phyloP scores from a whole-genome alignment of 2,329 filamentous ascomycete species.

The Escovopsis sp. region DNA sequence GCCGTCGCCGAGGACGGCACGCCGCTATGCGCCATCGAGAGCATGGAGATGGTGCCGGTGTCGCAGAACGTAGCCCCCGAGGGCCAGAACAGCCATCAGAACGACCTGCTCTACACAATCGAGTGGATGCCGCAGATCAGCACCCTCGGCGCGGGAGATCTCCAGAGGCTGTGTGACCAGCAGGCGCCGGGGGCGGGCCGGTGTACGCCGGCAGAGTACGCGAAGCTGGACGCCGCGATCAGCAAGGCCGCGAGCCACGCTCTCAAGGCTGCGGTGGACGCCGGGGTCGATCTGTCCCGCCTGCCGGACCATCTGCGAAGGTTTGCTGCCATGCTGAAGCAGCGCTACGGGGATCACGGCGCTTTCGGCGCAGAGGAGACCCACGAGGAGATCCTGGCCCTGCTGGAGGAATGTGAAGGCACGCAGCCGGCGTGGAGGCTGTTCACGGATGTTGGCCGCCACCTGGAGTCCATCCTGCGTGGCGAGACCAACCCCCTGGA shows the following conservation, averaged over 20 bases:
- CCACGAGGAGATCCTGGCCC: neutral
- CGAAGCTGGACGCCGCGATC: neutral
- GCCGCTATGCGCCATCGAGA: constrained; percentile 13
- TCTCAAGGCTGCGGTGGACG: neutral
- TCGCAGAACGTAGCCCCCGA: neutral
- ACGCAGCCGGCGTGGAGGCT: neutral
- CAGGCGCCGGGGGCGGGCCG: constrained; percentile 11
- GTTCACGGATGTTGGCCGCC: constrained; percentile 1
- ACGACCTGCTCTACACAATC: constrained; percentile 18
- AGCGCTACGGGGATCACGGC: neutral
- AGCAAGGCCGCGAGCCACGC: neutral
- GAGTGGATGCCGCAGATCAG: constrained; percentile 24
- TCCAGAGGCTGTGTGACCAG: constrained; percentile 11
- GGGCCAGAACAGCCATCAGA: constrained; percentile 4
- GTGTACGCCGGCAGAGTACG: constrained; percentile 1
- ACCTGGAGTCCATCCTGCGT: constrained; percentile 15
- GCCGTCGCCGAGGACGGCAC: constrained; percentile 16
- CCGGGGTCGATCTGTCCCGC: neutral
- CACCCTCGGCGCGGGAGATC: constrained; percentile 15
- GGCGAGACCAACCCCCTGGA: constrained; percentile 19
- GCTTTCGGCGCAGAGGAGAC: neutral
- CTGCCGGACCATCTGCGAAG: neutral
- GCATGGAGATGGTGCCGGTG: constrained; percentile 12
- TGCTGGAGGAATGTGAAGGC: neutral
- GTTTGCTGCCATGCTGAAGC: neutral